Evolutionary conservation across 257 asterid species (phyloP).

Genomic region (Linaria vulgaris): DNA sequence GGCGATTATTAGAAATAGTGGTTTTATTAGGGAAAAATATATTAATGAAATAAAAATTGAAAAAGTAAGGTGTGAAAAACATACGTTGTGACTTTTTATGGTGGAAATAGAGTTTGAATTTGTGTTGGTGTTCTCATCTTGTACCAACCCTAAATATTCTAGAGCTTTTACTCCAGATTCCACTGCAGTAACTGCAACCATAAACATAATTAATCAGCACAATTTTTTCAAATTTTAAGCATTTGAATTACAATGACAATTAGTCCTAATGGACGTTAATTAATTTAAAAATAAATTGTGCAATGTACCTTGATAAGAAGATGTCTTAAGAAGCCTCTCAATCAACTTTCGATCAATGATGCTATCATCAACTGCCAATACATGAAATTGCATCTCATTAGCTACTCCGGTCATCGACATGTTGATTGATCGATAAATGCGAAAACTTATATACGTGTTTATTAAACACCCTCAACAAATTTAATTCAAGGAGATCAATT

Average conservation of each 20-base stretch:
- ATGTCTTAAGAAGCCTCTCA: constrained; percentile 49
- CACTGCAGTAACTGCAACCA: constrained; percentile 51
- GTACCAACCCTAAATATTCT: constrained; percentile 46
- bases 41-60: background rate
- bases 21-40: background rate
- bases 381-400: constrained; percentile 36
- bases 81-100: constrained; percentile 24
- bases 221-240: background rate
- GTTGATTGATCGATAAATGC: background rate
- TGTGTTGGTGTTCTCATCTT: constrained; percentile 28
- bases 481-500: background rate
- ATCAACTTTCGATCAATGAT: constrained; percentile 47
- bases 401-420: constrained; percentile 4
- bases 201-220: constrained; percentile 2
- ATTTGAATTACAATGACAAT: too few species aligned
- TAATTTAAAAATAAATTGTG: background rate
- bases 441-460: too few species aligned
- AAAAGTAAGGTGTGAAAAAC: background rate
- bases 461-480: background rate
- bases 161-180: constrained; percentile 64
- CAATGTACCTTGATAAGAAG: constrained; percentile 46
- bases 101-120: background rate
- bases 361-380: constrained; percentile 59
- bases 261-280: too few species aligned
- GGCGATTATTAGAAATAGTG: background rate